Evolutionary conservation across 2,329 filamentous ascomycete species (phyloP).

Genomic region (Graphilbum sp.): DNA sequence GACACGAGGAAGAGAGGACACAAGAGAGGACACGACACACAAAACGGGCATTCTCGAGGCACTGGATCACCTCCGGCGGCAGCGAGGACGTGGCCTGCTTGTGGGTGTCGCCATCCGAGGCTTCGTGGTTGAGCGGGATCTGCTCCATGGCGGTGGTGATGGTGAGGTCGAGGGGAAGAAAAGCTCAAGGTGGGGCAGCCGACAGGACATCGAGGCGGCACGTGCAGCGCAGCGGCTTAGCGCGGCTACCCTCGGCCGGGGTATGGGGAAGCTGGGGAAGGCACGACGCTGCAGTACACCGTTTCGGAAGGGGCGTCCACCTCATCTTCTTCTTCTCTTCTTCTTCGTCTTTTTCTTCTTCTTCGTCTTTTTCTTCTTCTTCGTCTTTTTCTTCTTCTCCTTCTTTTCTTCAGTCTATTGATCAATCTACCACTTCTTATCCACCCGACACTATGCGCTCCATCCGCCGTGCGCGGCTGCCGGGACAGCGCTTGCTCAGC

Average conservation of each 20-base stretch:
- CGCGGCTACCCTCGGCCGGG: slow-evolving; percentile 9
- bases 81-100: slow-evolving; percentile 53
- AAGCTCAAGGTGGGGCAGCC: neutral
- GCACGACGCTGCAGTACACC: neutral
- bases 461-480: too few relatives aligned
- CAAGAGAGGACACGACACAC: slow-evolving; percentile 33
- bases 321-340: too few relatives aligned
- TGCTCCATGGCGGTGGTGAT: slow-evolving; percentile 32
- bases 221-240: too few relatives aligned
- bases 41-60: slow-evolving; percentile 87
- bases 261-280: slow-evolving; percentile 1
- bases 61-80: slow-evolving; percentile 73
- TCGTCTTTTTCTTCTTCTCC: neutral
- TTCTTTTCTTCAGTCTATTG: too few relatives aligned
- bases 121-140: slow-evolving; percentile 58
- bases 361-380: neutral
- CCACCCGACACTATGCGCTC: slow-evolving; percentile 41
- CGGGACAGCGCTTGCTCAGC: slow-evolving; percentile 27
- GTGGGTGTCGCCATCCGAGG: slow-evolving; percentile 57
- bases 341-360: neutral
- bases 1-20: neutral
- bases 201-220: too few relatives aligned
- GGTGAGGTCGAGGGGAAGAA: too few relatives aligned
- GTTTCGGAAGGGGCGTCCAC: neutral
- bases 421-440: too few relatives aligned